phyloP scores from a whole-genome alignment of 1,284 basidiomycete genomes.

The Hymenochaete sp. region DNA sequence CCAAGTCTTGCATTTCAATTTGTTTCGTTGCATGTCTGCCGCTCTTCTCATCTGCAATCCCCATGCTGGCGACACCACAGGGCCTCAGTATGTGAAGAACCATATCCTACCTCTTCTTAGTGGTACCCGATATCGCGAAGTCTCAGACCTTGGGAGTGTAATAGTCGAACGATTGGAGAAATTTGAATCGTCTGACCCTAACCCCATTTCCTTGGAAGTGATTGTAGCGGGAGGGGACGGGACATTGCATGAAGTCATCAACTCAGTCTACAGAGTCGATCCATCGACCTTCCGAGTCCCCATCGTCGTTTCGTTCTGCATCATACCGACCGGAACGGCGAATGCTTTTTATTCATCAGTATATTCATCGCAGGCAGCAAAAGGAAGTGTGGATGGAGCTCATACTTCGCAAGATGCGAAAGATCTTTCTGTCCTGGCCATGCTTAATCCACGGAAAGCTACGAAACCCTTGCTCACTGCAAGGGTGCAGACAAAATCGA shows the following conservation, averaged over 20 bases:
- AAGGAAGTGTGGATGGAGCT: too few relatives aligned
- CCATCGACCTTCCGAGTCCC: too few relatives aligned
- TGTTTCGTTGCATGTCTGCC: too few relatives aligned
- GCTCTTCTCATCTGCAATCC: too few relatives aligned
- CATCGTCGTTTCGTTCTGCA: constrained; percentile 31
- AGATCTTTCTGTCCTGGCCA: constrained; percentile 41
- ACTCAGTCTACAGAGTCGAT: constrained; percentile 39
- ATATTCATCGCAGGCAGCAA: constrained; percentile 35
- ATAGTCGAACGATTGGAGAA: too few relatives aligned
- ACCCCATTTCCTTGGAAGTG: constrained; percentile 34
- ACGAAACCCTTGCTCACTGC: constrained; percentile 36
- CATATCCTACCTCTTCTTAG: constrained; percentile 64
- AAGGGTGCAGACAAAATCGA: constrained; percentile 26
- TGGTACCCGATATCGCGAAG: too few relatives aligned
- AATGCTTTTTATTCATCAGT: constrained; percentile 80
- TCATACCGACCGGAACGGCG: constrained; percentile 84
- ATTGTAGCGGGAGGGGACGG: constrained; percentile 82
- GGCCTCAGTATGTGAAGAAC: constrained; percentile 41
- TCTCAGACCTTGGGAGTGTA: too few relatives aligned
- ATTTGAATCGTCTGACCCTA: too few relatives aligned
- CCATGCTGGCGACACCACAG: constrained; percentile 35
- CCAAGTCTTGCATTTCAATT: too few relatives aligned
- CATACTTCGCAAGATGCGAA: constrained; percentile 32
- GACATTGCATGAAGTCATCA: constrained; percentile 82
- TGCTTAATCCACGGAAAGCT: constrained; percentile 16